These are phyloP conservation scores for Hanseniaspora opuntiae DNA, from an alignment of 805 yeast species.

Conservation along the genomic window DNA sequence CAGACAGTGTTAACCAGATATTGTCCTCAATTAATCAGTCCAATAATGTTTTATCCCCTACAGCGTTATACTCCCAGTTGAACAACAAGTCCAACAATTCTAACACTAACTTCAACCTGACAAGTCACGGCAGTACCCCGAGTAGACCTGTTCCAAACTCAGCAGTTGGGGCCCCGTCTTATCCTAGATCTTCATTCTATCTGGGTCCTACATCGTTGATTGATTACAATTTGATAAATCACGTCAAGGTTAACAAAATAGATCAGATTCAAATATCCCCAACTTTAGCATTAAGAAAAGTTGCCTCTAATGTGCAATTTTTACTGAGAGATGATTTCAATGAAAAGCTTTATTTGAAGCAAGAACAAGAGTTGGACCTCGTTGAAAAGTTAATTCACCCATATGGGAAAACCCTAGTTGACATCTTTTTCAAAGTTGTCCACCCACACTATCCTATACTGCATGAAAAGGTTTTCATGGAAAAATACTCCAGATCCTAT, in stretches of 20 bases:
- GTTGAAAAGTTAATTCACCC: slow-evolving; percentile 84
- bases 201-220: slow-evolving; percentile 81
- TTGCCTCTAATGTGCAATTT: slow-evolving; percentile 63
- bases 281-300: slow-evolving; percentile 59
- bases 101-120: background rate
- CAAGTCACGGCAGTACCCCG: slow-evolving; percentile 10
- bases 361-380: slow-evolving; percentile 67
- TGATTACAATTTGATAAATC: slow-evolving; percentile 56
- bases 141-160: slow-evolving; percentile 12
- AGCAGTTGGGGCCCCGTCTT: slow-evolving; percentile 46
- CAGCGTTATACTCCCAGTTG: background rate
- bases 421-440: slow-evolving; percentile 67
- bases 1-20: background rate
- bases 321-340: slow-evolving; percentile 69
- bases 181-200: slow-evolving; percentile 77
- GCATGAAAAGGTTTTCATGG: slow-evolving; percentile 82
- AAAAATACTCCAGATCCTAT: slow-evolving; percentile 80
- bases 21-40: background rate
- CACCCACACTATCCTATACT: slow-evolving; percentile 87
- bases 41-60: background rate
- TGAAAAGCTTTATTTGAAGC: slow-evolving; percentile 49
- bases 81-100: background rate
- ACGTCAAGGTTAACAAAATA: slow-evolving; percentile 50
- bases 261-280: slow-evolving; percentile 69
- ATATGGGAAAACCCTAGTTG: slow-evolving; percentile 69